phyloP scores from a whole-genome alignment of 2,329 filamentous ascomycete genomes.

The Coniochaeta prunicola region DNA sequence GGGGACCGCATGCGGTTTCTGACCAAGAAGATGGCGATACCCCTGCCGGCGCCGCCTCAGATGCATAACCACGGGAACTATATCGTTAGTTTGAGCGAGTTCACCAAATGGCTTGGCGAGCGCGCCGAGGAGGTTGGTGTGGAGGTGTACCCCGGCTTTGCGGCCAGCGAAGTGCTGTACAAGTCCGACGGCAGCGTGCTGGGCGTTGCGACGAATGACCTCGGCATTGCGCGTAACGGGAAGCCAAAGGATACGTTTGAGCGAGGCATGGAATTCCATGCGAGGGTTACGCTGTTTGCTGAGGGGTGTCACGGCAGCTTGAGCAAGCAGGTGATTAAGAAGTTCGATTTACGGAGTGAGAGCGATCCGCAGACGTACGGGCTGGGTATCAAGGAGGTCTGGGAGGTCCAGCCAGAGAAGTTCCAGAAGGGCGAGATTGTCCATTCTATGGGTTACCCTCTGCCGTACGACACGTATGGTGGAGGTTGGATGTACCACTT shows the following conservation, averaged over 20 bases:
- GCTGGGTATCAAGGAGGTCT: slow-evolving; percentile 91
- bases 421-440: slow-evolving; percentile 80
- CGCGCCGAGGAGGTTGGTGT: slow-evolving; percentile 94
- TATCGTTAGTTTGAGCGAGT: slow-evolving; percentile 91
- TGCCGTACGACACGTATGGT: slow-evolving; percentile 84
- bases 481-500: slow-evolving; percentile 99
- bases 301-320: slow-evolving; percentile 95
- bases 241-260: slow-evolving; percentile 87
- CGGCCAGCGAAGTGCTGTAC: slow-evolving; percentile 88
- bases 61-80: slow-evolving; percentile 99
- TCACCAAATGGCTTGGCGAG: slow-evolving; percentile 93
- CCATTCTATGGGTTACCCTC: slow-evolving; percentile 88
- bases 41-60: slow-evolving; percentile 83
- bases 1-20: slow-evolving; percentile 90
- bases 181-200: slow-evolving; percentile 77
- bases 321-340: slow-evolving; percentile 90
- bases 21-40: slow-evolving; percentile 70
- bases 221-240: slow-evolving; percentile 75
- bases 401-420: slow-evolving; percentile 91
- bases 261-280: slow-evolving; percentile 97
- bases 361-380: slow-evolving; percentile 94
- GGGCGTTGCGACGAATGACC: slow-evolving; percentile 92
- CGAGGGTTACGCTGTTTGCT: slow-evolving; percentile 80
- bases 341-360: slow-evolving; percentile 82
- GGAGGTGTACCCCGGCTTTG: slow-evolving; percentile 93